phyloP scores from a whole-genome alignment of 768 basidiomycete species.

The Pluteus cervinus region DNA sequence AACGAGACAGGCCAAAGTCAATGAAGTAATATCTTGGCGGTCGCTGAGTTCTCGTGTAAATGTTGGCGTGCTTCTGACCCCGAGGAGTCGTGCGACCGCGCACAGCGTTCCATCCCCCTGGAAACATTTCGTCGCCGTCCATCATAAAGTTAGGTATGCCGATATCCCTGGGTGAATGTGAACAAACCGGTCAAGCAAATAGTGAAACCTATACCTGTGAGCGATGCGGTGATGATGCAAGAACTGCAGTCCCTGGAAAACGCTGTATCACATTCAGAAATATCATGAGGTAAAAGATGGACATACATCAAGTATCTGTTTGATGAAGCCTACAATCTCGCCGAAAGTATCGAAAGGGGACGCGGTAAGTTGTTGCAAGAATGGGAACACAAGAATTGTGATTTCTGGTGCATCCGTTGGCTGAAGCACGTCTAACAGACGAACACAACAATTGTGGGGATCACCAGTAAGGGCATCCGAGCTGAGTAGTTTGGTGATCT shows the following conservation, averaged over 20 bases:
- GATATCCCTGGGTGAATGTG: conserved; percentile 20
- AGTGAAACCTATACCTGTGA: conserved; percentile 16
- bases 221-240: conserved; percentile 25
- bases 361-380: conserved; percentile 13
- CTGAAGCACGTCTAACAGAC: conserved; percentile 17
- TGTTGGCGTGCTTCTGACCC: conserved; percentile 11
- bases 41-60: conserved; percentile 13
- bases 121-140: conserved; percentile 15
- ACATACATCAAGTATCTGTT: conserved; percentile 20
- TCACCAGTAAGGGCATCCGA: conserved; percentile 8
- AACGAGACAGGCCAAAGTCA: conserved; percentile 24
- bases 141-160: conserved; percentile 23
- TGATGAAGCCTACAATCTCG: conserved; percentile 22
- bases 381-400: conserved; percentile 22
- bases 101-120: conserved; percentile 16
- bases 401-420: conserved; percentile 13
- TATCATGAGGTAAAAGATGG: not conserved
- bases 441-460: conserved; percentile 30
- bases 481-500: conserved; percentile 15
- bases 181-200: not conserved
- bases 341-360: conserved; percentile 23
- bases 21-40: conserved; percentile 23
- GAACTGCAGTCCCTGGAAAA: conserved; percentile 22
- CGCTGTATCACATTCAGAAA: not conserved
- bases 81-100: conserved; percentile 7